Evolutionary conservation across 2,329 filamentous ascomycete species (phyloP), one percentile per base, ranked within the genome.

Genomic region (Rhinocladiella similis): DNA sequence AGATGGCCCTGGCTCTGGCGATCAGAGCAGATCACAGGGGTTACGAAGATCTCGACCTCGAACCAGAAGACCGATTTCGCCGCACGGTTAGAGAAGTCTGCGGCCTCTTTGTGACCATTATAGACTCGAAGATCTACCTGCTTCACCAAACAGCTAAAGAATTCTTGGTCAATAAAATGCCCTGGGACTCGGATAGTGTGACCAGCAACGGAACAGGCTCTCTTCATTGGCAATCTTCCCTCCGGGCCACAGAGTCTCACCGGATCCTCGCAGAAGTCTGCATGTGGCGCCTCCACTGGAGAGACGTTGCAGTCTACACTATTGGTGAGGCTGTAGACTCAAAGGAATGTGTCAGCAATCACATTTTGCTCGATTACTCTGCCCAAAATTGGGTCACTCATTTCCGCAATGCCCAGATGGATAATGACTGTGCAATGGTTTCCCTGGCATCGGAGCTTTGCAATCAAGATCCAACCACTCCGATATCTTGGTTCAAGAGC

Each of bases 61-160:
- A 54, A 16, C 47, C 56, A 14, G 36, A 49, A 7, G 48, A 48
- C 5, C 50, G 68, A 19, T 49, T 61, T 10, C 7, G 61, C 14
- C 22, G 33, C 6, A 27, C 16, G 18, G 12, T 50, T 22, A 25
- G 36, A 47, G 22, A 48, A 7, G 6, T 51, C 19, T 68, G 67
- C 50, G 65, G 66, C 6, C 57, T 69, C 3, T 69, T 70, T 55
- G 53, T 69, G 7, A 62, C 54, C 27, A 57, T 69, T 25, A 57
- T 63, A 19, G 50, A 67, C 43, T 56, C 48, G 2, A 54, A 45
- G 22, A 54, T 70, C 19, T 67, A 62, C 50, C 55, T 69, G 19
- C 61, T 70, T 29, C 68, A 69, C 49, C 64, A 70, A 48, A 70
- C 68, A 12, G 67, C 67, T 14, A 63, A 56, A 45, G 66, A 70